phyloP scores from a whole-genome alignment of 768 basidiomycete species.

The Hypholoma sublateritium region DNA sequence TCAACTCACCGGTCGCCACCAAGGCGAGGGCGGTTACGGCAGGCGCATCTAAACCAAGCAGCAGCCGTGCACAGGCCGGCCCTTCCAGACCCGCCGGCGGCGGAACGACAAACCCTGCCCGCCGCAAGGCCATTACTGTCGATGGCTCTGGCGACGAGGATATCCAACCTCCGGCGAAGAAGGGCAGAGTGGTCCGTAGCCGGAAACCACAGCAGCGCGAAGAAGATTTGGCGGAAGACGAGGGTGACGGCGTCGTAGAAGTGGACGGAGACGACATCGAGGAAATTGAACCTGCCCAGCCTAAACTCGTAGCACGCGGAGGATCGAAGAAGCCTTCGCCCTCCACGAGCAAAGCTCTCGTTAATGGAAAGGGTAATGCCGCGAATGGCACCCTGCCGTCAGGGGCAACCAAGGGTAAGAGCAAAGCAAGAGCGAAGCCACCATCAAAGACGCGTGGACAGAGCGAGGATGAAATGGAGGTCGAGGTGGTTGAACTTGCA shows the following conservation, averaged over 20 bases:
- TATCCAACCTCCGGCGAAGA: slow-evolving; percentile 4
- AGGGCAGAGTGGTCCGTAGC: not conserved
- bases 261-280: slow-evolving; percentile 12
- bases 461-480: not conserved
- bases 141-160: slow-evolving; percentile 6
- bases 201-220: slow-evolving; percentile 3
- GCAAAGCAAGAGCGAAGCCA: slow-evolving; percentile 29
- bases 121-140: not conserved
- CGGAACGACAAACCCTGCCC: slow-evolving; percentile 2
- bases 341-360: not conserved
- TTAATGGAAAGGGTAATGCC: not conserved
- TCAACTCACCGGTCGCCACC: slow-evolving; percentile 7
- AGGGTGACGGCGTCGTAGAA: not conserved
- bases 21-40: slow-evolving; percentile 3
- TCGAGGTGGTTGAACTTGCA: slow-evolving; percentile 4
- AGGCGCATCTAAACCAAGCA: slow-evolving; percentile 7
- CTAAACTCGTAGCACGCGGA: slow-evolving; percentile 12
- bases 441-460: slow-evolving; percentile 15
- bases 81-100: slow-evolving; percentile 12
- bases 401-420: slow-evolving; percentile 28
- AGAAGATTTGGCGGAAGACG: not conserved
- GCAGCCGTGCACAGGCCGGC: slow-evolving; percentile 15
- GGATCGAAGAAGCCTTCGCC: slow-evolving; percentile 5
- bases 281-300: slow-evolving; percentile 8
- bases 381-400: slow-evolving; percentile 1